Conservation (phyloP, 805 yeast species). For the Saturnispora zaruensis region DNA sequence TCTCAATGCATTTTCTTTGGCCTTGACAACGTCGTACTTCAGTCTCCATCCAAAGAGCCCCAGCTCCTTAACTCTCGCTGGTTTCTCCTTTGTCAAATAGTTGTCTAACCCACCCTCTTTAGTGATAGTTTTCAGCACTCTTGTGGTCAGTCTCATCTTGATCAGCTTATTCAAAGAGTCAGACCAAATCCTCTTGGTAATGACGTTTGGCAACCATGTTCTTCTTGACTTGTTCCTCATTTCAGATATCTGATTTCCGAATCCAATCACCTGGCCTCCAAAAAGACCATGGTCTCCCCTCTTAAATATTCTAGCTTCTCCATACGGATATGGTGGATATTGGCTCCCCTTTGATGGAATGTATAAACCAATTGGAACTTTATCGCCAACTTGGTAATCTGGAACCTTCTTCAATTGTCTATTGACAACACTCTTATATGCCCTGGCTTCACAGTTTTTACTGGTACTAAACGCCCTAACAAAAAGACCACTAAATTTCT, state of each 20-base stretch:
- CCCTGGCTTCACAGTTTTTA: constrained; percentile 17
- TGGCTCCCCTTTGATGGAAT: constrained; percentile 37
- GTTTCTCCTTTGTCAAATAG: constrained; percentile 75
- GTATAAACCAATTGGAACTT: constrained; percentile 32
- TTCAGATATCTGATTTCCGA: constrained; percentile 75
- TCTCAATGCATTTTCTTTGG: constrained; percentile 32
- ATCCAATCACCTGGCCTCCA: constrained; percentile 77
- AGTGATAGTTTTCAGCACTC: constrained; percentile 77
- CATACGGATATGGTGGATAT: constrained; percentile 68
- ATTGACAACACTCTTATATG: constrained; percentile 35
- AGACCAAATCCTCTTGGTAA: constrained; percentile 72
- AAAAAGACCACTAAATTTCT: background rate
- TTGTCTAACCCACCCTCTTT: constrained; percentile 94
- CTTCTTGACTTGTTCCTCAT: constrained; percentile 63
- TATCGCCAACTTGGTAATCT: constrained; percentile 45
- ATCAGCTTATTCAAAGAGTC: constrained; percentile 57
- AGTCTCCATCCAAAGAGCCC: constrained; percentile 91
- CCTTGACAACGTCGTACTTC: constrained; percentile 61
- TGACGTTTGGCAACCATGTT: constrained; percentile 75
- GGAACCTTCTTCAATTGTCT: constrained; percentile 39
- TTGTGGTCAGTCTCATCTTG: constrained; percentile 58
- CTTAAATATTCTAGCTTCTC: constrained; percentile 69
- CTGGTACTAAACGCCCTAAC: background rate
- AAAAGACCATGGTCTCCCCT: constrained; percentile 81
- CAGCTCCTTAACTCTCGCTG: constrained; percentile 85